These are phyloP conservation scores for Penicillium egyptiacum DNA, from an alignment of 495 filamentous ascomycete species.

Conservation along the genomic window DNA sequence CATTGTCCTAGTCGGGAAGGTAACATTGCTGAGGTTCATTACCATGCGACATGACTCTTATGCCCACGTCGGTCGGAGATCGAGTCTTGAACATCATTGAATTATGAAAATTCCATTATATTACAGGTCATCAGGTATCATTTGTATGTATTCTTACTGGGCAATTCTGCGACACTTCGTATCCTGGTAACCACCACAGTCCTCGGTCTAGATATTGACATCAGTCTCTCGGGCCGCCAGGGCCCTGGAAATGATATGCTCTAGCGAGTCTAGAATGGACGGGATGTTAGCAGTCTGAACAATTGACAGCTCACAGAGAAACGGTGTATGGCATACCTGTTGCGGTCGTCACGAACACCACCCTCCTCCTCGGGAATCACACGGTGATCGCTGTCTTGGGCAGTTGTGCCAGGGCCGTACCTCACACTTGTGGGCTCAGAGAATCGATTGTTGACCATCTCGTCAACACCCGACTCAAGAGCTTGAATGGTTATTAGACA, in stretches of 20 bases:
- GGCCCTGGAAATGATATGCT: slow-evolving; percentile 51
- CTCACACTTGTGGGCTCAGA: slow-evolving; percentile 39
- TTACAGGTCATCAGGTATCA: slow-evolving; percentile 13
- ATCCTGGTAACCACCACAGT: slow-evolving; percentile 45
- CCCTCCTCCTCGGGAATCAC: slow-evolving; percentile 53
- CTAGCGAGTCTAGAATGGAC: slow-evolving; percentile 36
- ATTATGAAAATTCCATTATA: slow-evolving; percentile 1
- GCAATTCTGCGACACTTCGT: slow-evolving; percentile 30
- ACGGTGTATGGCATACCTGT: slow-evolving; percentile 31
- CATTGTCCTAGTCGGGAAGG: not conserved
- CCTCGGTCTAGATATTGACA: slow-evolving; percentile 35
- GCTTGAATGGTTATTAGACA: slow-evolving; percentile 30
- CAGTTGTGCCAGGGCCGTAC: slow-evolving; percentile 48
- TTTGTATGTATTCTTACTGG: slow-evolving; percentile 17
- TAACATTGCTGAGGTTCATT: not conserved
- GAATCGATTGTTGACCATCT: slow-evolving; percentile 47
- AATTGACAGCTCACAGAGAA: not conserved
- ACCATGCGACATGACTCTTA: not conserved
- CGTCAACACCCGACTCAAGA: slow-evolving; percentile 54
- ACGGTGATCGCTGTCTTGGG: slow-evolving; percentile 53
- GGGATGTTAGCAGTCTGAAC: slow-evolving; percentile 6
- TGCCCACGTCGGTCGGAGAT: not conserved
- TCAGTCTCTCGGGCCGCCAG: slow-evolving; percentile 50
- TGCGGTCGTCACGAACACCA: slow-evolving; percentile 47
- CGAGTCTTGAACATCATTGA: not conserved